A percentile compares a stretch with the other conserved stretches of the same genome.
phyloP scores from a whole-genome alignment of 2,329 filamentous ascomycete genomes.

The Colletotrichum zoysiae region DNA sequence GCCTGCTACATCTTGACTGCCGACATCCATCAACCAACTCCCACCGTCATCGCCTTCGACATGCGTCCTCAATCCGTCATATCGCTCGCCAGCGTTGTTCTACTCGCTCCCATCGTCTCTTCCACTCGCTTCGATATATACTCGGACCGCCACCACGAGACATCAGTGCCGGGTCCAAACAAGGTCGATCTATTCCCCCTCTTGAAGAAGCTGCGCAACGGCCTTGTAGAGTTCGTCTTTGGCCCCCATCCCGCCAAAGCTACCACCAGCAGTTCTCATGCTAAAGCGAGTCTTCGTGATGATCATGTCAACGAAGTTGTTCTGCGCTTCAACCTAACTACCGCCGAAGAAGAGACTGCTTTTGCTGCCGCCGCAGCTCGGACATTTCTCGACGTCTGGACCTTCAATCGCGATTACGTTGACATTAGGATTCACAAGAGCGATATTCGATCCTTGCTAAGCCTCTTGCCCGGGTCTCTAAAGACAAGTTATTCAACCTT shows the following conservation, averaged over 20 bases:
- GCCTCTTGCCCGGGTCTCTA: conserved; percentile 81
- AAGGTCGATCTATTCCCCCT: conserved; percentile 58
- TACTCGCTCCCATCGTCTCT: conserved; percentile 47
- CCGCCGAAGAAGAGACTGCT: conserved; percentile 74
- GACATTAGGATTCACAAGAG: conserved; percentile 85
- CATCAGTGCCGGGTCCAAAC: conserved; percentile 19
- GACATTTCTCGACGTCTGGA: conserved; percentile 92
- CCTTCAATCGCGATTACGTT: conserved; percentile 82
- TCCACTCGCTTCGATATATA: conserved; percentile 49
- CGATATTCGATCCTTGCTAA: conserved; percentile 82
- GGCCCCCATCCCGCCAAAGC: conserved; percentile 56
- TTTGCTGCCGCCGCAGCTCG: conserved; percentile 79
- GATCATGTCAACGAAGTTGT: conserved; percentile 87
- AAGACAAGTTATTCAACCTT: conserved; percentile 79
- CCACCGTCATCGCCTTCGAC: not conserved
- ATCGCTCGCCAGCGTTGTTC: conserved; percentile 17
- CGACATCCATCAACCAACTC: not conserved
- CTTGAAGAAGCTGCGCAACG: conserved; percentile 64
- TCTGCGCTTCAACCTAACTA: conserved; percentile 85
- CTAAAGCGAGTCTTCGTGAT: conserved; percentile 62
- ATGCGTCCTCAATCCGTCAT: conserved; percentile 35
- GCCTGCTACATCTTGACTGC: not conserved
- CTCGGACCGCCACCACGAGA: conserved; percentile 40
- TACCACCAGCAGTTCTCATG: conserved; percentile 47
- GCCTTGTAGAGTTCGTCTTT: conserved; percentile 63